Conservation (phyloP, 352 stramenopile genomes). For the Phytophthora vignae region DNA sequence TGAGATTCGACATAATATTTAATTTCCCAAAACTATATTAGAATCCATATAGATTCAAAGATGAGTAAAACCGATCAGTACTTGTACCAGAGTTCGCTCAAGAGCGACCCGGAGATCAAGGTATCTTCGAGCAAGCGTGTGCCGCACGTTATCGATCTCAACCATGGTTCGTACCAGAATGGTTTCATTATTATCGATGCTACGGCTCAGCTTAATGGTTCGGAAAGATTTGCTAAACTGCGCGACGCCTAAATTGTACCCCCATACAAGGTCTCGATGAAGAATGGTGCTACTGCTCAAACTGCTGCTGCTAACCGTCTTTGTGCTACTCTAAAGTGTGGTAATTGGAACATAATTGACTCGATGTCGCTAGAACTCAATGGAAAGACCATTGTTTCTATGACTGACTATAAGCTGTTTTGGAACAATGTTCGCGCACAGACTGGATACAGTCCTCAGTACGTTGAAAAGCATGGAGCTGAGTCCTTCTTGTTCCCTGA, state of each 20-base stretch:
- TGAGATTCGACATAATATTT: background rate
- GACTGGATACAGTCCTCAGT: background rate
- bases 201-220: background rate
- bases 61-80: background rate
- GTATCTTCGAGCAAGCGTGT: too few relatives aligned
- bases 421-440: constrained; percentile 12
- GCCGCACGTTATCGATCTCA: too few relatives aligned
- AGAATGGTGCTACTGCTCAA: background rate
- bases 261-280: too few relatives aligned
- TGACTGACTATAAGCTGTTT: constrained; percentile 16
- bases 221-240: background rate
- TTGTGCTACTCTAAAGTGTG: background rate
- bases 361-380: constrained; percentile 12
- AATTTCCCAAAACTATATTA: background rate
- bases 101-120: too few relatives aligned
- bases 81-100: too few relatives aligned
- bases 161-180: too few relatives aligned
- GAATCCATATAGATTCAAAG: background rate
- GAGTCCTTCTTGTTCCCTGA: background rate
- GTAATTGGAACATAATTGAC: background rate
- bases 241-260: background rate
- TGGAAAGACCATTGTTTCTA: constrained; percentile 5
- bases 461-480: background rate
- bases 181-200: background rate
- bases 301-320: background rate